phyloP scores from a whole-genome alignment of 2,329 filamentous ascomycete genomes.

The Exophiala dermatitidis region DNA sequence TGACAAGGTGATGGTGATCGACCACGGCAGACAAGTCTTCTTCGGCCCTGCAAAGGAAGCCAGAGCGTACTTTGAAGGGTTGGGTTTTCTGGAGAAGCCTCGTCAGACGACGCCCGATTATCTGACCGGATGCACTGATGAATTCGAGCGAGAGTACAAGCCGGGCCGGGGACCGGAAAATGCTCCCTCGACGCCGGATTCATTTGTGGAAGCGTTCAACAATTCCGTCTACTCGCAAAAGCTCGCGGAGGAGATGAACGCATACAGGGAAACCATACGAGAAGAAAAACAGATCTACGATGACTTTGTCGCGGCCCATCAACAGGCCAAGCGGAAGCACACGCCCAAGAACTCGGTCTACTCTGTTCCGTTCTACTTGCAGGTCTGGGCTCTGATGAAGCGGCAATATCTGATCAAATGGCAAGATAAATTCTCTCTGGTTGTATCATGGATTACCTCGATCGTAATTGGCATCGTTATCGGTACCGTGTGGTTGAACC shows the following conservation, averaged over 20 bases:
- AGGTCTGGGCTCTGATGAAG: slow-evolving; percentile 76
- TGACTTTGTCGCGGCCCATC: slow-evolving; percentile 69
- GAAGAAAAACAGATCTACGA: slow-evolving; percentile 62
- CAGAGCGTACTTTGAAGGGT: slow-evolving; percentile 64
- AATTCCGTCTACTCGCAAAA: slow-evolving; percentile 53
- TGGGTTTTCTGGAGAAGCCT: slow-evolving; percentile 67
- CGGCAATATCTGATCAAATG: slow-evolving; percentile 79
- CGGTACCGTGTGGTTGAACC: slow-evolving; percentile 69
- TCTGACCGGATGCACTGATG: slow-evolving; percentile 72
- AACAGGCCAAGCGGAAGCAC: slow-evolving; percentile 68
- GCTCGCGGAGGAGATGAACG: slow-evolving; percentile 58
- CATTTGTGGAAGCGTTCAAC: slow-evolving; percentile 62
- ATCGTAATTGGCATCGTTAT: slow-evolving; percentile 71
- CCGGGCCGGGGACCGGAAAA: slow-evolving; percentile 58
- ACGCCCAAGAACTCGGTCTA: slow-evolving; percentile 70
- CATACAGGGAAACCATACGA: slow-evolving; percentile 59
- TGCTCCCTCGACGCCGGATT: slow-evolving; percentile 61
- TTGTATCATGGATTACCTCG: slow-evolving; percentile 62
- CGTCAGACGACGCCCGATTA: slow-evolving; percentile 77
- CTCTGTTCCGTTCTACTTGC: slow-evolving; percentile 72
- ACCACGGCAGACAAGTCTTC: slow-evolving; percentile 67
- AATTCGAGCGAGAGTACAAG: slow-evolving; percentile 73
- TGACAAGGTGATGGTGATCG: slow-evolving; percentile 78
- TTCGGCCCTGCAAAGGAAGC: slow-evolving; percentile 64
- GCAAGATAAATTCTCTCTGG: slow-evolving; percentile 73